A percentile compares a stretch with the other conserved stretches of the same genome.
Evolutionary conservation across 1,139 yeast genomes (phyloP).

Genomic region (Suhomyces yuchorum): DNA sequence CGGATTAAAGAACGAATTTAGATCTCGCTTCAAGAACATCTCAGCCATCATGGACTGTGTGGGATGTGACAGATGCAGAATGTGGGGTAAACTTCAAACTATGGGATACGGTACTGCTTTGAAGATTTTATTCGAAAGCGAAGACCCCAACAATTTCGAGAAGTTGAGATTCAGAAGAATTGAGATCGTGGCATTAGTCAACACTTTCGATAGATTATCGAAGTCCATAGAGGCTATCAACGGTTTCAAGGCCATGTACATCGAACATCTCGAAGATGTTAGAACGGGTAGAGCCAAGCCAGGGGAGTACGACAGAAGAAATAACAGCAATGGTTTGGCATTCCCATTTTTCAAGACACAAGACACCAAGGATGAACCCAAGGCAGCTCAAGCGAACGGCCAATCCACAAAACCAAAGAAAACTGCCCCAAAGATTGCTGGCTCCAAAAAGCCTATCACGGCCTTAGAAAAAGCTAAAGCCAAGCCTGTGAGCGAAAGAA

Average conservation of each 20-base stretch:
- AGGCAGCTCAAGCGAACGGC: not conserved
- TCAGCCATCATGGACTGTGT: conserved; percentile 97
- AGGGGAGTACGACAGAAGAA: conserved; percentile 43
- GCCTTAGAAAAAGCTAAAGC: conserved; percentile 14
- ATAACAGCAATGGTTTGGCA: conserved; percentile 34
- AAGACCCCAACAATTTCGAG: conserved; percentile 46
- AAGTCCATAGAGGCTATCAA: conserved; percentile 78
- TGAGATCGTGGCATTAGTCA: conserved; percentile 86
- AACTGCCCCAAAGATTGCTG: conserved; percentile 7
- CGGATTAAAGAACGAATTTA: conserved; percentile 74
- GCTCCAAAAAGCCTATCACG: conserved; percentile 10
- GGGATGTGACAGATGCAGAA: conserved; percentile 94
- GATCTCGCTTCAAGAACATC: conserved; percentile 82
- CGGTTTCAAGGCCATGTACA: conserved; percentile 63
- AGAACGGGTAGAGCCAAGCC: conserved; percentile 42
- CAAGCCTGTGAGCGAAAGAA: conserved; percentile 11
- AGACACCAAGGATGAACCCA: not conserved
- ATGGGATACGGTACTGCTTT: conserved; percentile 97
- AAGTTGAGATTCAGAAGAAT: conserved; percentile 65
- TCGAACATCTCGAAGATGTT: conserved; percentile 45
- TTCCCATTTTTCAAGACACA: conserved; percentile 37
- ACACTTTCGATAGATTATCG: conserved; percentile 89
- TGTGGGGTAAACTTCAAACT: conserved; percentile 98
- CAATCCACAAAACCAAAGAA: conserved; percentile 1
- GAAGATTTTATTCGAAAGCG: conserved; percentile 77